Evolutionary conservation across 2,329 filamentous ascomycete species (phyloP), one percentile per base, ranked within the genome.

Genomic region (Lomentospora prolificans): DNA sequence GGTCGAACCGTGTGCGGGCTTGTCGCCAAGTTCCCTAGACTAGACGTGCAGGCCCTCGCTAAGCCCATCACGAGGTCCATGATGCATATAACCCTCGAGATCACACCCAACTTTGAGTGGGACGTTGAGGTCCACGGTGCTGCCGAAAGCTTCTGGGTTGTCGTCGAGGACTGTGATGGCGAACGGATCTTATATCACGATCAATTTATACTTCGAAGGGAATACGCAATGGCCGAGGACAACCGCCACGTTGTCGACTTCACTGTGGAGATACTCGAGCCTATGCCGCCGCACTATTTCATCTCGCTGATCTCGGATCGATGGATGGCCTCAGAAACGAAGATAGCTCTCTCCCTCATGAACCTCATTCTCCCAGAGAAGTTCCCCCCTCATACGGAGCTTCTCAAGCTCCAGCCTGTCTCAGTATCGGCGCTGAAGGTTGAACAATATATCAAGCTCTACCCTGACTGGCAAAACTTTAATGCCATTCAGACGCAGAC

Each of bases 221-320:
- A 96, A 60, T 96, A 95, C 65, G 91, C 90, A 3, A 75, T 83
- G 58, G 80, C 86, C 1, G 92, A 97, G 64, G 81, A 86, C 67
- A 96, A 92, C 60, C 92, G 97, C 72, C 94, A 99, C 70, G 72
- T 96, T 9, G 87, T 99, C 27, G 94, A 99, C 63, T 94, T 99
- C 64, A 97, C 92, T 0, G 92, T 97, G 3, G 89, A 94, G 0
- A 95, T 99, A 62, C 91, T 90, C 0, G 94, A 99, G 63, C 95
- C 95, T 0, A 95, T 97, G 88, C 94, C 94, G 12, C 94, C 95
- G 0, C 95, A 99, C 69, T 99, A 99, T 74, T 99, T 99, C 72
- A 90, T 99, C 64, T 94, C 90, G 0, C 82, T 99, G 39, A 74
- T 96, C 19, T 97, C 92, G 3, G 94, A 99, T 69, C 81, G 94